A percentile compares a stretch with the other conserved stretches of the same genome.
phyloP scores from a whole-genome alignment of 352 stramenopile genomes.

The Pythium oligandrum region DNA sequence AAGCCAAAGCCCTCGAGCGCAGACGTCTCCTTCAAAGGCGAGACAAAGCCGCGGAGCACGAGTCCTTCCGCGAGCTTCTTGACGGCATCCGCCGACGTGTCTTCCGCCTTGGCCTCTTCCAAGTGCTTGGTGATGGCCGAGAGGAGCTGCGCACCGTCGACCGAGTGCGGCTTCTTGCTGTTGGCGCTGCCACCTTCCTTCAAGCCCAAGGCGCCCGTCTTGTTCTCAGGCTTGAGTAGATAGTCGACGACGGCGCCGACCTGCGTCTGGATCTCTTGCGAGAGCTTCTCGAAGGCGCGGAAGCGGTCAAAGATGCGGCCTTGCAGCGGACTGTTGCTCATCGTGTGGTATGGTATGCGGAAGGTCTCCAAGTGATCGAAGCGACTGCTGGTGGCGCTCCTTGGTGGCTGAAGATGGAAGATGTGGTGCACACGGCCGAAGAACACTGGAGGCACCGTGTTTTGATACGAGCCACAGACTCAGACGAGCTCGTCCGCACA shows the following conservation, averaged over 20 bases:
- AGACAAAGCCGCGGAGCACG: no score
- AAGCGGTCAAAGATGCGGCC: slow-evolving; percentile 17
- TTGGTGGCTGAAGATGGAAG: no score
- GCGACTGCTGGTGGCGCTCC: slow-evolving; percentile 14
- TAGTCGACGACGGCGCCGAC: slow-evolving; percentile 11
- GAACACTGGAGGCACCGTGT: no score
- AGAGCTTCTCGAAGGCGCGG: slow-evolving; percentile 18
- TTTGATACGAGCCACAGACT: no score
- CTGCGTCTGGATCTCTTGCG: slow-evolving; percentile 11
- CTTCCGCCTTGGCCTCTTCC: no score
- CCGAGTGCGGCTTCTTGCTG: slow-evolving; percentile 2
- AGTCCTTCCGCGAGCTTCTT: no score
- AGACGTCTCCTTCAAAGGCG: no score
- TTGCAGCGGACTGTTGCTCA: slow-evolving; percentile 7
- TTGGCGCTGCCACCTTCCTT: no score
- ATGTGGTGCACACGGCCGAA: no score
- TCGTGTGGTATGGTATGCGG: not conserved
- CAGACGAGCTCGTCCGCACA: no score
- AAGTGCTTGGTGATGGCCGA: slow-evolving; percentile 8
- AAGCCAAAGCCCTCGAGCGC: slow-evolving; percentile 2
- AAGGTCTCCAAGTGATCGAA: slow-evolving; percentile 11
- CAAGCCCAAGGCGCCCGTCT: no score
- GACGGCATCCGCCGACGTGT: slow-evolving; percentile 9
- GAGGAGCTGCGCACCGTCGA: slow-evolving; percentile 12
- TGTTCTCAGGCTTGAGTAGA: slow-evolving; percentile 11